phyloP scores from a whole-genome alignment of 805 yeast species.

The Candida xyloterini region DNA sequence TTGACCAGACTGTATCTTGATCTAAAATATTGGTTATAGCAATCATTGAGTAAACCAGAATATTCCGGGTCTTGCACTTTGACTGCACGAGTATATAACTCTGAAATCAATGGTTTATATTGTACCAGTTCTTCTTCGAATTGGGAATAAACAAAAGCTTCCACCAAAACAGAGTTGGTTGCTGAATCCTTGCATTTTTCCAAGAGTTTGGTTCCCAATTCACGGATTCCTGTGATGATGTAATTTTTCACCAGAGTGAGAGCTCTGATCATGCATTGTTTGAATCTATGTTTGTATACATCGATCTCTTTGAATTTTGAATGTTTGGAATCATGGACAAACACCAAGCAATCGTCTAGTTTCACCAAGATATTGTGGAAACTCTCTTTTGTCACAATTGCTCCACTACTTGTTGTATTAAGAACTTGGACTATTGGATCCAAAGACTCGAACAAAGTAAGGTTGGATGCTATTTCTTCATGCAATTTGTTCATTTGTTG shows the following conservation, averaged over 20 bases:
- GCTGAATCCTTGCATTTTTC: slow-evolving; percentile 20
- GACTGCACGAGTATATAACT: slow-evolving; percentile 28
- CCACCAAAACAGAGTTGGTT: slow-evolving; percentile 42
- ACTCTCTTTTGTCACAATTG: slow-evolving; percentile 58
- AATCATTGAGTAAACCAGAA: slow-evolving; percentile 63
- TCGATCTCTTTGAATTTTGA: slow-evolving; percentile 62
- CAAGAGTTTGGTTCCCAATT: slow-evolving; percentile 27
- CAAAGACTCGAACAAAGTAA: slow-evolving; percentile 64
- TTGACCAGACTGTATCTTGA: slow-evolving; percentile 50
- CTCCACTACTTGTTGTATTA: slow-evolving; percentile 61
- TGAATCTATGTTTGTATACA: slow-evolving; percentile 64
- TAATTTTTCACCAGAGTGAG: slow-evolving; percentile 72
- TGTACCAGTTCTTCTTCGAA: slow-evolving; percentile 40
- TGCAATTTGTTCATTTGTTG: slow-evolving; percentile 40
- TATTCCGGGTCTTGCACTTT: slow-evolving; percentile 39
- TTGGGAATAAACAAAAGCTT: slow-evolving; percentile 65
- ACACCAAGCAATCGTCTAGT: slow-evolving; percentile 65
- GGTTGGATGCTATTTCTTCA: slow-evolving; percentile 43
- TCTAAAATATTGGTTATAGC: slow-evolving; percentile 60
- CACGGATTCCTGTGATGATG: slow-evolving; percentile 43
- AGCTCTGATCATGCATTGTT: slow-evolving; percentile 81
- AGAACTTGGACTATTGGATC: slow-evolving; percentile 67
- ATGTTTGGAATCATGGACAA: slow-evolving; percentile 51
- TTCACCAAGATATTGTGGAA: slow-evolving; percentile 53
- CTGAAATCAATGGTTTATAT: slow-evolving; percentile 23